These are phyloP conservation scores for Myotisia sp. DNA, from an alignment of 2,329 filamentous ascomycete species.

Conservation along the genomic window DNA sequence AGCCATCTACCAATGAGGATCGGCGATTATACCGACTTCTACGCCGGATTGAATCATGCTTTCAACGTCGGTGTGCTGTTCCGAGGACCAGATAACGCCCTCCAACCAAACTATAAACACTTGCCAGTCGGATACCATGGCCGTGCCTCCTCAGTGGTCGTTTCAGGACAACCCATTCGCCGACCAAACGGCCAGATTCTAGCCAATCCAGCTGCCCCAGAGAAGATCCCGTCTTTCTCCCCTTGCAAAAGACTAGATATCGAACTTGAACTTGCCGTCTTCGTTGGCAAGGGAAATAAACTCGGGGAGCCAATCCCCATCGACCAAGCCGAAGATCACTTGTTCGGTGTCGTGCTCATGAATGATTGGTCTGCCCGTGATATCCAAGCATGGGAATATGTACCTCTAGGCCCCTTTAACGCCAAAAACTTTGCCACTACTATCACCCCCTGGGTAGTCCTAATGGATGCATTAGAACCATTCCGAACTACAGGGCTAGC, in stretches of 20 bases:
- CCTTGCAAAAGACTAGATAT: slow-evolving; percentile 58
- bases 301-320: slow-evolving; percentile 52
- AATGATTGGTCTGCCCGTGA: slow-evolving; percentile 82
- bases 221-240: slow-evolving; percentile 49
- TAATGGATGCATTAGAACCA: slow-evolving; percentile 60
- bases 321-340: slow-evolving; percentile 49
- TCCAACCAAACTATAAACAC: slow-evolving; percentile 70
- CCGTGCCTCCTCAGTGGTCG: slow-evolving; percentile 58
- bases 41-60: slow-evolving; percentile 65
- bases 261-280: slow-evolving; percentile 66
- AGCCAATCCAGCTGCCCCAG: slow-evolving; percentile 45
- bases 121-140: slow-evolving; percentile 73
- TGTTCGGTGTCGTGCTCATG: slow-evolving; percentile 70
- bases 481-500: slow-evolving; percentile 42
- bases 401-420: slow-evolving; percentile 70
- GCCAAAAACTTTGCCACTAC: slow-evolving; percentile 70
- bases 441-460: slow-evolving; percentile 65
- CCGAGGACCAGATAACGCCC: slow-evolving; percentile 54
- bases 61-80: slow-evolving; percentile 59
- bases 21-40: slow-evolving; percentile 77
- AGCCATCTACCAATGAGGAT: slow-evolving; percentile 64
- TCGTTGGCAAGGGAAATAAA: slow-evolving; percentile 51
- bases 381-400: slow-evolving; percentile 72
- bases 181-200: slow-evolving; percentile 64
- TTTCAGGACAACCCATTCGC: slow-evolving; percentile 58